These are phyloP conservation scores for Fraxinus velutina DNA, from an alignment of 305 asterid genomes.

Conservation along the genomic window DNA sequence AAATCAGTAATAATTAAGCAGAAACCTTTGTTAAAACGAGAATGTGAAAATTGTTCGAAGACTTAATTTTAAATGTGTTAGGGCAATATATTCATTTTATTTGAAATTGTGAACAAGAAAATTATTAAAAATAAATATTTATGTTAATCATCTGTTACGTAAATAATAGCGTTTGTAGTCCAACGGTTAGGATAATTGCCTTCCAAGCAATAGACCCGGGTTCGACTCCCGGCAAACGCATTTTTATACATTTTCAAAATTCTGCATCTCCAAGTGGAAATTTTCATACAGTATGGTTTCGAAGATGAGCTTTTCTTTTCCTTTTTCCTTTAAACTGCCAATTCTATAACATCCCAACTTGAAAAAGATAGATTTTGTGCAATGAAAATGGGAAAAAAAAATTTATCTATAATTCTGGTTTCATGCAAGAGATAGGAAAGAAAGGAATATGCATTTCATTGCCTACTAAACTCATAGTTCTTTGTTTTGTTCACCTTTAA, in stretches of 20 bases:
- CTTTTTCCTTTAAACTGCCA: background rate
- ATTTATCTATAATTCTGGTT: background rate
- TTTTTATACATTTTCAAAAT: too few species aligned
- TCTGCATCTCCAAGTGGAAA: background rate
- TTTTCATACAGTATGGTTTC: background rate
- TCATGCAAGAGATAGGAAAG: background rate
- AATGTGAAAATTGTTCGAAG: background rate
- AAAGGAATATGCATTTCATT: background rate
- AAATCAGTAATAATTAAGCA: background rate
- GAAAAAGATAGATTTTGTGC: background rate
- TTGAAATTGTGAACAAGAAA: too few species aligned
- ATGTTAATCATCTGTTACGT: too few species aligned
- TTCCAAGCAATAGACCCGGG: constrained; percentile 73
- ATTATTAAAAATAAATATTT: too few species aligned
- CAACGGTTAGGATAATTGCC: constrained; percentile 76
- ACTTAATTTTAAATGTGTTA: background rate
- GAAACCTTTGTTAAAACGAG: background rate
- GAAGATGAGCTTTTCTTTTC: background rate
- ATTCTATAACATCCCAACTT: background rate
- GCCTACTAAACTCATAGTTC: background rate
- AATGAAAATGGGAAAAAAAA: background rate
- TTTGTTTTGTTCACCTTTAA: background rate
- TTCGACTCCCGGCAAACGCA: constrained; percentile 71
- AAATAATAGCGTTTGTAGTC: constrained; percentile 45
- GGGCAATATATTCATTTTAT: too few species aligned